These are phyloP conservation scores for Mastigamoeba balamuthi DNA, from an alignment of 78 protist genomes.

Conservation along the genomic window DNA sequence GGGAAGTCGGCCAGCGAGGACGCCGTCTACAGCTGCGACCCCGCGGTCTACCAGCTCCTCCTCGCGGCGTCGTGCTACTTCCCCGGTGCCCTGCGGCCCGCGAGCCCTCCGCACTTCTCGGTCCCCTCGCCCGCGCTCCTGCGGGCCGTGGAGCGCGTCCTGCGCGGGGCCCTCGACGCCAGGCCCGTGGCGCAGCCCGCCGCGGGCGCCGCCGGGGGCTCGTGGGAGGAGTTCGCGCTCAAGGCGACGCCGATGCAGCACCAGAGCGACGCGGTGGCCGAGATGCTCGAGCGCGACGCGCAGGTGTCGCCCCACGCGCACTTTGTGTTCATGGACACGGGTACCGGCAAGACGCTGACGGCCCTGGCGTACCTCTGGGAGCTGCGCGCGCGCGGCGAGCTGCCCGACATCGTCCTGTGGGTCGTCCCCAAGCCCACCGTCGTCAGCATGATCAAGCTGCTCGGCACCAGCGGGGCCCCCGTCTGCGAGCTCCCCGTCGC, in stretches of 20 bases:
- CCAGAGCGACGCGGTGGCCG: background rate
- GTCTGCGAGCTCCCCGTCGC: background rate
- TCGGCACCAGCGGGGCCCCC: background rate
- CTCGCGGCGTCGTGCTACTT: background rate
- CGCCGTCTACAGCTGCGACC: background rate
- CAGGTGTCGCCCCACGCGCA: background rate
- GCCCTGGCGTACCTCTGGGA: background rate
- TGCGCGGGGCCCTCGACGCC: too few relatives aligned
- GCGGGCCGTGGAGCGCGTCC: background rate
- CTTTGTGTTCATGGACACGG: background rate
- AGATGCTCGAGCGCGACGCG: background rate
- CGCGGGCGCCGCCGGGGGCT: background rate
- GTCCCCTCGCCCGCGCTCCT: background rate
- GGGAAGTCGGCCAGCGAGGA: background rate
- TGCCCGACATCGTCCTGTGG: background rate
- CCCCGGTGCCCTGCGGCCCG: background rate
- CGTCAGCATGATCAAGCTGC: background rate
- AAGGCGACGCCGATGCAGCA: background rate
- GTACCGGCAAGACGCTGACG: background rate
- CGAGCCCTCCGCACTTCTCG: background rate
- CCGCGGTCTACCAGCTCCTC: background rate
- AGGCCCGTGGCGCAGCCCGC: background rate
- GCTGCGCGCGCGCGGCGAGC: background rate
- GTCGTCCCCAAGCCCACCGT: background rate
- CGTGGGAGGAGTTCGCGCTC: background rate